Evolutionary conservation across 1,284 basidiomycete species (phyloP), one percentile per base, ranked within the genome.

Genomic region (Cystobasidium slooffiae): DNA sequence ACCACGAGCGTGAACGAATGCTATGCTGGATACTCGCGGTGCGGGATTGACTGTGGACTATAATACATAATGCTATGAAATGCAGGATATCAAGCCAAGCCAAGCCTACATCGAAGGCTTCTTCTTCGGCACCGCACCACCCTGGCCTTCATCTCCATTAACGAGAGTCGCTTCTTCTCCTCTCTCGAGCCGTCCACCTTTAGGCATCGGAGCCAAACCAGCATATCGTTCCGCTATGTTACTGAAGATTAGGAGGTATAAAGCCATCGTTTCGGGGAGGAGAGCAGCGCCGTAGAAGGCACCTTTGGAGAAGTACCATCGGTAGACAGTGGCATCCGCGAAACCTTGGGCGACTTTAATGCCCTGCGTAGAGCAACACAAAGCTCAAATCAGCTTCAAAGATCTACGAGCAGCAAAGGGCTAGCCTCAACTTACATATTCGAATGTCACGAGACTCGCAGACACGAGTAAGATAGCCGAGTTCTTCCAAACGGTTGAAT

Each of bases 401-500:
- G 1, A 12, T 12, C 14, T 9, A 63, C 46, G 61, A 2, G 41
- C 8, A 18, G 43, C 16, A 46, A 46, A 10, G 2, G 20, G 37
- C 12, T 14, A 44, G 20, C 16, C 18, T 46, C 12, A 6, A 59
- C 70, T 10, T 53, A 73, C 70, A 49, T 73, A 73, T 66, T 73
- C 70, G 46, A 73, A 66, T 24, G 44, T 49, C 46, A 73, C 51
- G 39, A 73, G 24, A 18, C 59, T 65, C 22, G 63, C 62, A 8
- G 63, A 65, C 3, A 65, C 39, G 6, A 73, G 62, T 24, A 73
- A 41, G 18, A 73, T 66, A 12, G 53, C 62, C 7, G 62, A 56
- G 31, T 73, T 73, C 52, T 66, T 73, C 70, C 70, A 73, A 20
- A 73, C 70, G 16, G 70, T 59, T 8, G n/a, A 16, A 24, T 73